Conservation (phyloP, 495 filamentous ascomycete species). For the Podospora tetraspora region DNA sequence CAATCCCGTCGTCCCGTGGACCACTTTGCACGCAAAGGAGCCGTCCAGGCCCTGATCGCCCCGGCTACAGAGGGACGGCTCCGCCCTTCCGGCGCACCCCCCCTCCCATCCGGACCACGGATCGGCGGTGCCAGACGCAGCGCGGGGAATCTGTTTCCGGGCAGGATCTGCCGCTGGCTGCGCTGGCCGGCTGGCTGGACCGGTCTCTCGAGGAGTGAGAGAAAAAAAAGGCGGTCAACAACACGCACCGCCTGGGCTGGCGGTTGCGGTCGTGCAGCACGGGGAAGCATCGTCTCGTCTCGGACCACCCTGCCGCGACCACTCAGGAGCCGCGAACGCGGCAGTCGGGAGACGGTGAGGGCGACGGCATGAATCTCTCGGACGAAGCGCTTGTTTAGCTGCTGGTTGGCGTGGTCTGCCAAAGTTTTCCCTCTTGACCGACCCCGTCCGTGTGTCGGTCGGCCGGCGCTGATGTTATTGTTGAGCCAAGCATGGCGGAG, state of each 20-base stretch:
- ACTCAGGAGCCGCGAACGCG: not conserved
- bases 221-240: slow-evolving; percentile 8
- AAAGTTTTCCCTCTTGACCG: not conserved
- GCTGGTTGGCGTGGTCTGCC: not conserved
- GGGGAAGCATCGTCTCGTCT: not conserved
- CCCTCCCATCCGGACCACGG: slow-evolving; percentile 3
- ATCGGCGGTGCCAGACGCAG: slow-evolving; percentile 11
- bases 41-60: not conserved
- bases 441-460: not conserved
- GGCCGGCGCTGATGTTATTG: not conserved
- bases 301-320: not conserved
- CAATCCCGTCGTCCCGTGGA: not conserved
- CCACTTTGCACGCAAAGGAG: not conserved
- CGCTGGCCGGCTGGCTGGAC: not conserved
- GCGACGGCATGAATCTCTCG: not conserved
- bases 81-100: not conserved
- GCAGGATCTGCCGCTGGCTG: slow-evolving; percentile 3
- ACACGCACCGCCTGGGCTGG: not conserved
- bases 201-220: not conserved
- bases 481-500: not conserved
- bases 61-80: not conserved
- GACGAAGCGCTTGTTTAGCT: not conserved
- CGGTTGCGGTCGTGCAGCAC: not conserved
- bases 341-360: not conserved
- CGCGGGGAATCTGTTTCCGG: slow-evolving; percentile 1